Percentiles rank a stretch among this genome's conserved stretches.
Conservation (phyloP, 2,329 filamentous ascomycete genomes). For the Ciborinia camelliae region DNA sequence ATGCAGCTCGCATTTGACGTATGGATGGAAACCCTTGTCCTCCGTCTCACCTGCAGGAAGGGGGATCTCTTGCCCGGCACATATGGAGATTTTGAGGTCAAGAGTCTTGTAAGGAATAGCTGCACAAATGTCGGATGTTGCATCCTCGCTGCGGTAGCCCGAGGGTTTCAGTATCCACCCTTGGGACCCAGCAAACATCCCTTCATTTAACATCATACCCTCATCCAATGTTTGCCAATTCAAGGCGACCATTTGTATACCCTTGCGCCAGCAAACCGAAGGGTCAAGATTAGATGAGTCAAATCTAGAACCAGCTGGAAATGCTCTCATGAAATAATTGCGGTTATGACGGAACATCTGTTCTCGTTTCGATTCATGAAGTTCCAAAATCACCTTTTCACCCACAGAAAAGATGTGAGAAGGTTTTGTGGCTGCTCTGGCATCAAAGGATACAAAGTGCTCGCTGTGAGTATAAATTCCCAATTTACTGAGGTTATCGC, state of each 20-base stretch:
- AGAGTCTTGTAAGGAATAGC: slow-evolving; percentile 49
- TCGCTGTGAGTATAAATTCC: slow-evolving; percentile 86
- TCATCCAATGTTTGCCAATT: slow-evolving; percentile 93
- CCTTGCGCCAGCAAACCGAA: slow-evolving; percentile 78
- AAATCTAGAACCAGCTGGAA: slow-evolving; percentile 78
- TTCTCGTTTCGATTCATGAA: slow-evolving; percentile 51
- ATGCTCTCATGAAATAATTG: slow-evolving; percentile 79
- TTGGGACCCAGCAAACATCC: slow-evolving; percentile 77
- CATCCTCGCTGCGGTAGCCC: slow-evolving; percentile 55
- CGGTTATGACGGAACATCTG: slow-evolving; percentile 79
- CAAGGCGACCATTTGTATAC: slow-evolving; percentile 84
- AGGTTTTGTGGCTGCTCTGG: slow-evolving; percentile 57
- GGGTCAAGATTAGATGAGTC: slow-evolving; percentile 86
- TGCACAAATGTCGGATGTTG: slow-evolving; percentile 31
- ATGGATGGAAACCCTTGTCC: slow-evolving; percentile 58
- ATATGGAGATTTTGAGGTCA: slow-evolving; percentile 66
- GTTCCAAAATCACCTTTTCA: slow-evolving; percentile 60
- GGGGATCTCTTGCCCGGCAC: slow-evolving; percentile 74
- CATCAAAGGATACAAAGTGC: slow-evolving; percentile 70
- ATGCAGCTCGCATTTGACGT: slow-evolving; percentile 77
- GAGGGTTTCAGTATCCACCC: slow-evolving; percentile 85
- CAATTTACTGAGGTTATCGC: slow-evolving; percentile 66
- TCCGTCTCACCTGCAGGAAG: slow-evolving; percentile 53
- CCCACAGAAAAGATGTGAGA: slow-evolving; percentile 67
- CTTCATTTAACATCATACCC: slow-evolving; percentile 94